Evolutionary conservation across 2,329 filamentous ascomycete genomes (phyloP), one percentile per base, ranked within the genome.

Genomic region (Fusarium newnesense): DNA sequence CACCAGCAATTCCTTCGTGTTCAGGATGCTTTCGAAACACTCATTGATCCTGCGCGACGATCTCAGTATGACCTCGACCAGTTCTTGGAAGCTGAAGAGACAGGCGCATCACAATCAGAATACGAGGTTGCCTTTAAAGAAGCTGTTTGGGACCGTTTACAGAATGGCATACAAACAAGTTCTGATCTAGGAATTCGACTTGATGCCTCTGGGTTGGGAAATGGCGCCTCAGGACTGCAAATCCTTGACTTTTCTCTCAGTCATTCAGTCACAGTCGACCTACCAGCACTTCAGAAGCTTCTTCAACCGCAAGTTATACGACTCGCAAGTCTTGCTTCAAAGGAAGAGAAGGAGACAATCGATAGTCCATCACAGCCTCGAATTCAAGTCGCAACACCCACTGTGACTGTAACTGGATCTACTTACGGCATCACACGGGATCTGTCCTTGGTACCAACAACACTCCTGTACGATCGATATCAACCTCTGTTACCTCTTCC

Each of bases 11-110:
- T 87, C 53, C 76, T 80, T 16, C 77, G 80, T 43, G 80, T 84
- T 7, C 83, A 86, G 62, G 76, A 78, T 18, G 86, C 85, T 12
- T 87, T 86, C 53, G 86, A 87, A 76, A 84, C 83, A 4, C 80
- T 88, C n/a, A 82, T 85, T 52, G 82, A 86, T 54, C 84, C 84
- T 19, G 77, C 78, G 21, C 81, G 82, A 28, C 81, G 84, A 39
- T 78, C 82, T 9, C 80, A 81, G 40, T 87, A 87, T 62, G 85
- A 87, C 66, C 75, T 80, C 13, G 75, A 76, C 26, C 74, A 76
- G 37, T 70, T 78, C 26, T 58, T 77, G 26, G 60, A 70, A 32
- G 57, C 37, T 19, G 73, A 78, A 19, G 70, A 75, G 21, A 65
- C 76, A 15, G 76, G 75, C 7, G 67, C 70, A 19, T 72, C 57